A percentile compares a stretch with the other conserved stretches of the same genome.
Conservation (phyloP, 805 yeast genomes). For the Starmerella potacharoeniae region DNA sequence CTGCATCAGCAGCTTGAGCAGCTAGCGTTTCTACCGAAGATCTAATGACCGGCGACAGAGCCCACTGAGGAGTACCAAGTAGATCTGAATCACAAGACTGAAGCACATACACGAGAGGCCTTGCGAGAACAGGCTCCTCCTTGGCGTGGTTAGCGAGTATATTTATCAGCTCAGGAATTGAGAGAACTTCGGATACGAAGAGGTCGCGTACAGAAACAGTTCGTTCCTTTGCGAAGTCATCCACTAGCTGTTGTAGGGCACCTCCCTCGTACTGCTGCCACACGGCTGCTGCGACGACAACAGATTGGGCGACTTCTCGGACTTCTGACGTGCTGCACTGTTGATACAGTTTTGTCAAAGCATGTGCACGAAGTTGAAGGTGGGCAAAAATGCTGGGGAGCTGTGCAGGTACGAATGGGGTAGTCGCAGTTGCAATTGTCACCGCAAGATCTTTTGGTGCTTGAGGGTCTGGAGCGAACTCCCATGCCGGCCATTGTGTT, state of each 20-base stretch:
- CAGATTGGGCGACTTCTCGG: constrained; percentile 14
- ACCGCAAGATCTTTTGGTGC: constrained; percentile 37
- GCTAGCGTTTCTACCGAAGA: constrained; percentile 14
- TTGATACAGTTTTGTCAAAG: constrained; percentile 36
- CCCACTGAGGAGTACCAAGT: constrained; percentile 11
- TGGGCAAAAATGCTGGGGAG: constrained; percentile 42
- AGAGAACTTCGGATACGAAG: not conserved
- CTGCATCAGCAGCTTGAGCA: constrained; percentile 15
- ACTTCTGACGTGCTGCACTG: constrained; percentile 31
- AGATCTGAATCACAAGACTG: not conserved
- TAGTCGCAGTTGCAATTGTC: constrained; percentile 48
- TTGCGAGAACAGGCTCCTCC: not conserved
- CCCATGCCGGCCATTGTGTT: constrained; percentile 11
- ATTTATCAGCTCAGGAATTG: not conserved
- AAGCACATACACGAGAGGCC: constrained; percentile 1
- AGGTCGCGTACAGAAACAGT: not conserved
- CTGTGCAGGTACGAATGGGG: constrained; percentile 45
- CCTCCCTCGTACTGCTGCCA: not conserved
- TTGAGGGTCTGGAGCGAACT: constrained; percentile 19
- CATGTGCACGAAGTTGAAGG: constrained; percentile 39
- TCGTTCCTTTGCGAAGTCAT: not conserved
- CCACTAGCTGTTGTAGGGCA: not conserved
- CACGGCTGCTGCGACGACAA: constrained; percentile 12
- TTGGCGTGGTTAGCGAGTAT: not conserved
- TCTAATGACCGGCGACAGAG: not conserved